A percentile compares a stretch with the other conserved stretches of the same genome.
Evolutionary conservation across 1,284 basidiomycete species (phyloP).

Genomic region (Papiliotrema flavescens): DNA sequence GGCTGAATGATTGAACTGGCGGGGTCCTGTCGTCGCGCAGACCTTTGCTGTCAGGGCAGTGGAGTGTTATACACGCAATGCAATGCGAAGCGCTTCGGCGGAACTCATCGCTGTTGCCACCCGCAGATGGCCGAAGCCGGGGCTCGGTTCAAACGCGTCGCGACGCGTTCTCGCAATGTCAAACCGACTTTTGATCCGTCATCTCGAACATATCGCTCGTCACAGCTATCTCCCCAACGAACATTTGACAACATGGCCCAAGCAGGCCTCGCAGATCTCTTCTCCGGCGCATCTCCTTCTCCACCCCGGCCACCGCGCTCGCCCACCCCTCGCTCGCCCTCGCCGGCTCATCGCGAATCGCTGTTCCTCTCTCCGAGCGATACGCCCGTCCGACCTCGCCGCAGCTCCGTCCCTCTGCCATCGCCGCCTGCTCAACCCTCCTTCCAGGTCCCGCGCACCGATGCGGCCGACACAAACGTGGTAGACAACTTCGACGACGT

Average conservation of each 20-base stretch:
- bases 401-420: neutral
- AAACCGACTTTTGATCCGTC: neutral
- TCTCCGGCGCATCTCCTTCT: neutral
- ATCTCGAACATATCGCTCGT: neutral
- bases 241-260: neutral
- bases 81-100: too few species aligned
- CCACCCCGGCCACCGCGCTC: neutral
- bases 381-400: neutral
- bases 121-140: too few species aligned
- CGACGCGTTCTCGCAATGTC: neutral
- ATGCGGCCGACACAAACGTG: neutral
- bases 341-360: neutral
- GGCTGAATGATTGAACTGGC: too few species aligned
- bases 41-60: too few species aligned
- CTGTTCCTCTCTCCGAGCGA: slow-evolving; percentile 4
- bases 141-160: too few species aligned
- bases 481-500: neutral
- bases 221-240: neutral
- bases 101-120: too few species aligned
- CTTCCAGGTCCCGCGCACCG: neutral
- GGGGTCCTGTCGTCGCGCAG: too few species aligned
- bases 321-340: neutral
- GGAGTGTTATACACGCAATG: too few species aligned
- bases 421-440: neutral
- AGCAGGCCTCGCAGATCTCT: neutral